Percentiles rank a stretch among this genome's conserved stretches.
phyloP scores from a whole-genome alignment of 1,284 basidiomycete genomes.

The Leccinum discolor region DNA sequence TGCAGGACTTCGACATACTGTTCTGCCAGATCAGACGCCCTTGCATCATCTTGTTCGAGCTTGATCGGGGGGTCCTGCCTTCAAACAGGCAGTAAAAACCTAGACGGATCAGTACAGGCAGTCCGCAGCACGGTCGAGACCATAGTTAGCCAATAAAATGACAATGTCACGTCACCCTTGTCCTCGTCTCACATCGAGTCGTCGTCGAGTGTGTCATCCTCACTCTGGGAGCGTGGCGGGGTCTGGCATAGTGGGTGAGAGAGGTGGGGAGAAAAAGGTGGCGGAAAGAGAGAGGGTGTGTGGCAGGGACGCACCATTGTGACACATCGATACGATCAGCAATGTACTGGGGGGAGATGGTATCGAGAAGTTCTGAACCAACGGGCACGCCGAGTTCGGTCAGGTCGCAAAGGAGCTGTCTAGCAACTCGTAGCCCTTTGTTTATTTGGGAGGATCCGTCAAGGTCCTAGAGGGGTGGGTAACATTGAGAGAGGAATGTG shows the following conservation, averaged over 20 bases:
- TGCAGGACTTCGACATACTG: constrained; percentile 44
- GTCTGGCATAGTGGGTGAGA: no score
- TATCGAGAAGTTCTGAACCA: constrained; percentile 94
- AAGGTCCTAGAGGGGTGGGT: constrained; percentile 52
- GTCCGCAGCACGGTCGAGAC: no score
- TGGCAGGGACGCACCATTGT: no score
- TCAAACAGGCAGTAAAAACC: constrained; percentile 91
- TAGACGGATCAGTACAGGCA: no score
- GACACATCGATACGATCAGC: constrained; percentile 50
- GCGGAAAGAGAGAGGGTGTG: no score
- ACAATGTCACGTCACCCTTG: background rate
- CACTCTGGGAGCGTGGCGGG: no score
- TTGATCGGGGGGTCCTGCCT: constrained; percentile 85
- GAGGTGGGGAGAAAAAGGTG: no score
- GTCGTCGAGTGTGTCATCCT: no score
- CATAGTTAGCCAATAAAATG: no score
- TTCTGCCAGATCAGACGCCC: constrained; percentile 50
- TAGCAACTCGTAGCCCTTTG: constrained; percentile 87
- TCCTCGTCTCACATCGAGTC: no score
- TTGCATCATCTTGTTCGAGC: constrained; percentile 87
- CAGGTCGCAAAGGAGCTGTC: constrained; percentile 89
- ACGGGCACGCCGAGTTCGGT: constrained; percentile 90
- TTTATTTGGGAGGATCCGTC: constrained; percentile 97
- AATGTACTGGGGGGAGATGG: constrained; percentile 87
- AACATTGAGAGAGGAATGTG: background rate